These are phyloP conservation scores for Sporodiniella umbellata DNA, from an alignment of 371 early-diverging fungal genomes.

Conservation along the genomic window DNA sequence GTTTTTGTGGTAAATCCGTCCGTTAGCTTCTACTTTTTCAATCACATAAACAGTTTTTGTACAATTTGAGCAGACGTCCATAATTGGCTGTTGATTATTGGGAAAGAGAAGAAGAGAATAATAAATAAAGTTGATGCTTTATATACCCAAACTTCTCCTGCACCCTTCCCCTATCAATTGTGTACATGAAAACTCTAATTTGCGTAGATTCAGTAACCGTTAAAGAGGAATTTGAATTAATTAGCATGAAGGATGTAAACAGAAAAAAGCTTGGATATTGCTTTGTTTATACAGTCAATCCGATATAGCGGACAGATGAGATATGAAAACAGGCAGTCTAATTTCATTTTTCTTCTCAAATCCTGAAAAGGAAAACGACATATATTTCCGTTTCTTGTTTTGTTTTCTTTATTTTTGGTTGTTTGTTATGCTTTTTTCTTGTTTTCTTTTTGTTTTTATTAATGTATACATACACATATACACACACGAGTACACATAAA, in stretches of 20 bases:
- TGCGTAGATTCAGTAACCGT: too few species aligned
- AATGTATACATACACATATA: background rate
- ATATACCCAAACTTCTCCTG: background rate
- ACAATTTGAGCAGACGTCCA: slow-evolving; percentile 45
- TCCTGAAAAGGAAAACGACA: too few species aligned
- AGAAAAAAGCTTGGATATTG: too few species aligned
- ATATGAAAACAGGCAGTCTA: too few species aligned
- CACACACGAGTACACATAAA: background rate
- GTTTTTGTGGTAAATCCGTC: slow-evolving; percentile 53
- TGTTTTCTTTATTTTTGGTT: background rate
- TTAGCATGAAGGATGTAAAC: too few species aligned
- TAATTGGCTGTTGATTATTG: background rate
- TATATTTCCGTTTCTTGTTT: background rate
- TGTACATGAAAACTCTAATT: background rate
- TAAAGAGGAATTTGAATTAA: too few species aligned
- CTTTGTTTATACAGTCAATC: too few species aligned
- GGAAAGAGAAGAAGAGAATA: background rate
- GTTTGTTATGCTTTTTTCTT: background rate
- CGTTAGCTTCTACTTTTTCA: slow-evolving; percentile 61
- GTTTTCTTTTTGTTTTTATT: background rate
- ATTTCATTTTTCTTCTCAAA: too few species aligned
- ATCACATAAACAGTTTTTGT: slow-evolving; percentile 57
- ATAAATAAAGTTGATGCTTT: background rate
- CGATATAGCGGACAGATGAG: too few species aligned
- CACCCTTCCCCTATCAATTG: background rate